Base-by-base conservation (phyloP, 2,329 filamentous ascomycete genomes). In the Fusarium sp. region DNA sequence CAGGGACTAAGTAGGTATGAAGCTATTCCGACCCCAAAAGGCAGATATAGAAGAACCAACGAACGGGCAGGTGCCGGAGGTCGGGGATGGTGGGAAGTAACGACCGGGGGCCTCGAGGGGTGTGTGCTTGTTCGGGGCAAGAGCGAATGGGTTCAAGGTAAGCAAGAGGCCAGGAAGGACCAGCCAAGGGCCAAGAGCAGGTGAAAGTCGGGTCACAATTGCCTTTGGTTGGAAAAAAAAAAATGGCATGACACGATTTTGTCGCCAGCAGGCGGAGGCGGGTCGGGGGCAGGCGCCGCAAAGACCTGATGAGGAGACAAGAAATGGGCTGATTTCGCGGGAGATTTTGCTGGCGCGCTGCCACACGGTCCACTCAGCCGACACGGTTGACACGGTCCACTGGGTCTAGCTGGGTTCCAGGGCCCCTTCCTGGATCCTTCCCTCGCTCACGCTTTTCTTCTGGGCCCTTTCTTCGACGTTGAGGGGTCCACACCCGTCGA, bases 281-380 rank as follows among this genome's bases (percentile, higher is more conserved):
- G 71, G 73, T 72, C 69, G 66, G 64, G 55, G 69, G 62, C 55
- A 61, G 61, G 64, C 73, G 73, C 71, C 70, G 68, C 70, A 71
- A 34, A 69, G 72, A 75, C 72, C 73, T 75, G 73, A 75, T 66
- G 73, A 75, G 73, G 76, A 77, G 75, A 75, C 77, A 71, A 69
- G 73, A 78, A 79, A 79, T 79, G 78, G 78, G 76, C 78, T 79
- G 78, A 79, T 79, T 73, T 78, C 74, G 72, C 66, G 73, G 71
- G 72, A 75, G 65, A 76, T 73, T 76, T 72, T 76, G 73, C 66
- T 74, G 69, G 67, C 52, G 66, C 58, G 62, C 72, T 73, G 65
- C 68, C 62, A 73, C 66, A 69, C 54, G 60, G 51, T 61, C 70
- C 70, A 71, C 68, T 63, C 68, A 40, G 43, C 51, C 56, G 68